Base-by-base conservation (phyloP, 441 rosid genomes). In the Hura crepitans region DNA sequence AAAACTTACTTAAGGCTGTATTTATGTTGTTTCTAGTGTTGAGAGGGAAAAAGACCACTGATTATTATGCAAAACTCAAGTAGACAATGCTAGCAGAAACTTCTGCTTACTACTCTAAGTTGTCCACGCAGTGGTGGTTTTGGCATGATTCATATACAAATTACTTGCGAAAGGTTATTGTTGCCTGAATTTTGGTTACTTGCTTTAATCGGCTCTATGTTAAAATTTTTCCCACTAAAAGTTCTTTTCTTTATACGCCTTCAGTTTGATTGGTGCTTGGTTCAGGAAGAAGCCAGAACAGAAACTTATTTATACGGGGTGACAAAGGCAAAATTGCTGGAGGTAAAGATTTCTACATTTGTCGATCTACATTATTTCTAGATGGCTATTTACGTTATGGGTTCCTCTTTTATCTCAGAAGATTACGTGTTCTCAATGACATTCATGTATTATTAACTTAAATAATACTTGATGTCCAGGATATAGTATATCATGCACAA, bases 251-350 rank as follows among this genome's bases (percentile, higher is more conserved):
- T 64, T 30, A 17, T 45, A 1, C 20, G 2, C 8, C 42, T 53
- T 30, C 56, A 66, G 71, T 71, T 73, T 66, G 71, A 73, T 66
- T 59, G 66, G 76, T 66, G 76, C 71, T 58, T 73, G 39, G 23
- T 20, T 22, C 71, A 66, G 66, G 76, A 73, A 59, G 71, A 59
- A 66, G 37, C 22, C 30, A 66, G 71, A 54, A 54, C 66, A 3
- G 49, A 73, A 27, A 10, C 35, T 55, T 73, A 58, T n/a, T 71
- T 61, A 3, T 6, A 13, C 0, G 5, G 37, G 45, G 33, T 43
- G 0, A 66, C 71, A 5, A 73, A 59, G 42, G 20, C 43, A 66
- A 66, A 73, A 50, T 23, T 73, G 57, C 30, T 47, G 10, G 30
- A 66, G 39, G 73, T 61, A 17, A 0, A 43, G 30, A 47, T 10